phyloP scores from a whole-genome alignment of 495 filamentous ascomycete genomes.

The Penicillium pancosmium region DNA sequence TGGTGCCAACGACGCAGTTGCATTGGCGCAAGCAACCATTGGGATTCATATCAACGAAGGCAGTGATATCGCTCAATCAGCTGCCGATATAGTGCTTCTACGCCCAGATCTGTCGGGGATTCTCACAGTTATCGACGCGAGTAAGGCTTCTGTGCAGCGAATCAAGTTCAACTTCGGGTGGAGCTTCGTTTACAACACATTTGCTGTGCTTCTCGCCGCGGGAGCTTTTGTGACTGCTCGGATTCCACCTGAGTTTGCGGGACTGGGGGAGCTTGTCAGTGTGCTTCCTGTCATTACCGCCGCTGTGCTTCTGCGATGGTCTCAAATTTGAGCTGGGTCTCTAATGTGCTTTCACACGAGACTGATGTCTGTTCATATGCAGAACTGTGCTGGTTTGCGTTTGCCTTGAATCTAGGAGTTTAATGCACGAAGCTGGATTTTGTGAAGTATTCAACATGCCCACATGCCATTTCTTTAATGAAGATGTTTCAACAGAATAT shows the following conservation, averaged over 20 bases:
- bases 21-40: slow-evolving; percentile 71
- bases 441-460: too few relatives aligned
- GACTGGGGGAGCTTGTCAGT: slow-evolving; percentile 76
- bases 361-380: too few relatives aligned
- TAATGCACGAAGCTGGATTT: too few relatives aligned
- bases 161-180: slow-evolving; percentile 75
- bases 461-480: too few relatives aligned
- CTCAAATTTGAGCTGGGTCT: slow-evolving; percentile 22
- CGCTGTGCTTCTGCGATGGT: slow-evolving; percentile 51
- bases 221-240: slow-evolving; percentile 66
- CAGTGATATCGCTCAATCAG: slow-evolving; percentile 66
- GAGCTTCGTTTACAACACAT: slow-evolving; percentile 73
- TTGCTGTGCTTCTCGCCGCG: slow-evolving; percentile 70
- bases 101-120: slow-evolving; percentile 59
- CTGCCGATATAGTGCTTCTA: slow-evolving; percentile 72
- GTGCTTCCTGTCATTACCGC: slow-evolving; percentile 72
- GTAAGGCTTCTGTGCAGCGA: slow-evolving; percentile 52
- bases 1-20: slow-evolving; percentile 79
- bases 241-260: slow-evolving; percentile 75
- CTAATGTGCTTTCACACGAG: too few relatives aligned
- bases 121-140: slow-evolving; percentile 60
- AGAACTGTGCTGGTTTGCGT: too few relatives aligned
- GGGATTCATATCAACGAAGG: slow-evolving; percentile 68
- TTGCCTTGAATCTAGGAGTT: background rate
- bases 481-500: too few relatives aligned